Evolutionary conservation across 2,329 filamentous ascomycete genomes (phyloP).

Genomic region (Fusarium sulawesiense): DNA sequence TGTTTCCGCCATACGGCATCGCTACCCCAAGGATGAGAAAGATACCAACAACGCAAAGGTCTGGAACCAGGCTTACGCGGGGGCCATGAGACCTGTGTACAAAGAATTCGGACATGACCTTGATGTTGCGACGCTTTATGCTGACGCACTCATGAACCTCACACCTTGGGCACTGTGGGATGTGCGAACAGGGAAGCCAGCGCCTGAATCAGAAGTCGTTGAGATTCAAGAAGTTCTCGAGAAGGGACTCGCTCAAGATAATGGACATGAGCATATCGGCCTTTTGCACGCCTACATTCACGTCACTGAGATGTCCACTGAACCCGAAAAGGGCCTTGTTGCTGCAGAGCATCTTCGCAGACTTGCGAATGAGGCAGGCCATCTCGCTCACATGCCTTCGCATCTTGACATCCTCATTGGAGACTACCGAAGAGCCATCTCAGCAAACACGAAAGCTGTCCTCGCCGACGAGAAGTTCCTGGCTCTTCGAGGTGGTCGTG

Average conservation of each 20-base stretch:
- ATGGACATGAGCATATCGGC: conserved; percentile 69
- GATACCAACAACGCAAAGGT: conserved; percentile 56
- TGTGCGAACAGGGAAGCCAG: conserved; percentile 49
- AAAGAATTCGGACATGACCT: conserved; percentile 51
- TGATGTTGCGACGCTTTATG: conserved; percentile 48
- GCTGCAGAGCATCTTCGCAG: conserved; percentile 70
- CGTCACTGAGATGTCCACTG: conserved; percentile 78
- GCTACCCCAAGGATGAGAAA: conserved; percentile 65
- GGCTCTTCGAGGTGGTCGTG: conserved; percentile 64
- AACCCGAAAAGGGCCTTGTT: conserved; percentile 69
- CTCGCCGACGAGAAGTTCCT: conserved; percentile 74
- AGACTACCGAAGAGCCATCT: conserved; percentile 73
- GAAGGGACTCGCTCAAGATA: conserved; percentile 59
- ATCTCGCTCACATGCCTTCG: conserved; percentile 78
- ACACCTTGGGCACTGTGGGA: conserved; percentile 58
- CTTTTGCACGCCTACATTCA: conserved; percentile 82
- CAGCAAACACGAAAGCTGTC: conserved; percentile 70
- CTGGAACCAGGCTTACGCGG: conserved; percentile 48
- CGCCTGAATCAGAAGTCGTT: conserved; percentile 47
- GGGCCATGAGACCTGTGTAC: conserved; percentile 51
- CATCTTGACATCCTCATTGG: conserved; percentile 79
- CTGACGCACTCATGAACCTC: conserved; percentile 57
- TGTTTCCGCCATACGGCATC: conserved; percentile 68
- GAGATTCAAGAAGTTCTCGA: conserved; percentile 52
- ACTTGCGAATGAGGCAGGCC: conserved; percentile 75